Evolutionary conservation across 2,329 filamentous ascomycete genomes (phyloP).

Genomic region (Arthrobotrys musiformis): DNA sequence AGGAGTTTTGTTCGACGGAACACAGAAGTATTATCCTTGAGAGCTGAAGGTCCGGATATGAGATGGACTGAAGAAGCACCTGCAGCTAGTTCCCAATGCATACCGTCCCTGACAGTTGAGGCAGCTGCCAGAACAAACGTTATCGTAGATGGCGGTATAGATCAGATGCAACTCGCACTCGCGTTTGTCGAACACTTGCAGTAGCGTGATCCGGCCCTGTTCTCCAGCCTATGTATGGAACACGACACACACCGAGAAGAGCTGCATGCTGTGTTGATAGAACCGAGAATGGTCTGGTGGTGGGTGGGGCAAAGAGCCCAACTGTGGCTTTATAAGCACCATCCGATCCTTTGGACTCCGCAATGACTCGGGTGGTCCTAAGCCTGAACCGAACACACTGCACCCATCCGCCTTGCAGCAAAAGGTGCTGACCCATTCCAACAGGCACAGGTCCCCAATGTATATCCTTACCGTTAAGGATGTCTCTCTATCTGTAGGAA

Average conservation of each 20-base stretch:
- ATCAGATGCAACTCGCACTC: slow-evolving; percentile 17
- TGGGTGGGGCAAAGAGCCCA: slow-evolving; percentile 8
- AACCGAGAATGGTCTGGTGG: slow-evolving; percentile 27
- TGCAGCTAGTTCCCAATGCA: slow-evolving; percentile 14
- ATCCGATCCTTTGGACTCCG: slow-evolving; percentile 47
- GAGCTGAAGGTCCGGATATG: slow-evolving; percentile 8
- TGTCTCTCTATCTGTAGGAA: background rate
- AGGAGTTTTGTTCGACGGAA: slow-evolving; percentile 21
- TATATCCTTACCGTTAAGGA: background rate
- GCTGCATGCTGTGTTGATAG: slow-evolving; percentile 23
- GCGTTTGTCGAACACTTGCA: slow-evolving; percentile 3
- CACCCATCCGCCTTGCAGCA: slow-evolving; percentile 50
- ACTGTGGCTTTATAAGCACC: slow-evolving; percentile 47
- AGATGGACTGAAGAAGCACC: background rate
- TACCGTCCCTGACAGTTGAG: slow-evolving; percentile 45
- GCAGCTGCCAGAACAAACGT: slow-evolving; percentile 36
- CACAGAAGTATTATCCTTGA: slow-evolving; percentile 2
- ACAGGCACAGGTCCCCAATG: too few relatives aligned
- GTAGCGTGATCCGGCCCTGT: slow-evolving; percentile 27
- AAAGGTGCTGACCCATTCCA: slow-evolving; percentile 10
- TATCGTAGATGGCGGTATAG: slow-evolving; percentile 30
- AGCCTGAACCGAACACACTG: slow-evolving; percentile 31
- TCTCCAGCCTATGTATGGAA: background rate
- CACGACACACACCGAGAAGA: too few relatives aligned
- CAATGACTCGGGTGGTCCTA: slow-evolving; percentile 47